phyloP scores from a whole-genome alignment of 768 basidiomycete species.

The Hortiboletus flavorubellus region DNA sequence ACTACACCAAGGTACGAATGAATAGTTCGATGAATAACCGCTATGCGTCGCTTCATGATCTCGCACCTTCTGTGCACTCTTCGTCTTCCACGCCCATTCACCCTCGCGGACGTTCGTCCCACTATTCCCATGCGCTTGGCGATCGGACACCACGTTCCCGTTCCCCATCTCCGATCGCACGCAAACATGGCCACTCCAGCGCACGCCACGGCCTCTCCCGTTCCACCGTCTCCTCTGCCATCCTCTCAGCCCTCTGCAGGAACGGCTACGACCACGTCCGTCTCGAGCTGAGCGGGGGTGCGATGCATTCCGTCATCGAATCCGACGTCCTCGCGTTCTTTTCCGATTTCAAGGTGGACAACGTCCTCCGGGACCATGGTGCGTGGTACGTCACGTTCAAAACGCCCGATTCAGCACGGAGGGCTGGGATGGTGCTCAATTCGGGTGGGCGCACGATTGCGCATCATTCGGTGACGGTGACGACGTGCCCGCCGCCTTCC shows the following conservation, averaged over 20 bases:
- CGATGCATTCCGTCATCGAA: slow-evolving; percentile 52
- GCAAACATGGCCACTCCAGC: slow-evolving; percentile 36
- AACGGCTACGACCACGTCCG: slow-evolving; percentile 69
- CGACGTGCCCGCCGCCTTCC: slow-evolving; percentile 39
- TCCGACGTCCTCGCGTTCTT: slow-evolving; percentile 70
- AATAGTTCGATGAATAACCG: slow-evolving; percentile 25
- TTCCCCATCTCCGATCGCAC: slow-evolving; percentile 42
- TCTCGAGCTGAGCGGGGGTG: slow-evolving; percentile 46
- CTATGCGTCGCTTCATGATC: slow-evolving; percentile 20
- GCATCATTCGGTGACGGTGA: slow-evolving; percentile 56
- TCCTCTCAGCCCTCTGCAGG: slow-evolving; percentile 45
- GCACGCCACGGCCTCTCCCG: slow-evolving; percentile 23
- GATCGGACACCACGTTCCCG: slow-evolving; percentile 27
- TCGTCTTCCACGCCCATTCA: slow-evolving; percentile 36
- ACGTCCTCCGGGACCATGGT: slow-evolving; percentile 64
- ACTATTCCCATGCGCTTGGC: slow-evolving; percentile 14
- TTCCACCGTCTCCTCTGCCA: slow-evolving; percentile 18
- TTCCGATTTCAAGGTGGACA: slow-evolving; percentile 65
- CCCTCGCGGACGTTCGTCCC: slow-evolving; percentile 26
- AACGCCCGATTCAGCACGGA: slow-evolving; percentile 56
- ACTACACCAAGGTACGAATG: slow-evolving; percentile 26
- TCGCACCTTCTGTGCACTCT: slow-evolving; percentile 24
- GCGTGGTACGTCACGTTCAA: slow-evolving; percentile 85
- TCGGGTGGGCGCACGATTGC: slow-evolving; percentile 50
- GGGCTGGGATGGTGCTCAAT: slow-evolving; percentile 64